Evolutionary conservation across 768 basidiomycete genomes (phyloP).

Genomic region (Tulasnella sp.): DNA sequence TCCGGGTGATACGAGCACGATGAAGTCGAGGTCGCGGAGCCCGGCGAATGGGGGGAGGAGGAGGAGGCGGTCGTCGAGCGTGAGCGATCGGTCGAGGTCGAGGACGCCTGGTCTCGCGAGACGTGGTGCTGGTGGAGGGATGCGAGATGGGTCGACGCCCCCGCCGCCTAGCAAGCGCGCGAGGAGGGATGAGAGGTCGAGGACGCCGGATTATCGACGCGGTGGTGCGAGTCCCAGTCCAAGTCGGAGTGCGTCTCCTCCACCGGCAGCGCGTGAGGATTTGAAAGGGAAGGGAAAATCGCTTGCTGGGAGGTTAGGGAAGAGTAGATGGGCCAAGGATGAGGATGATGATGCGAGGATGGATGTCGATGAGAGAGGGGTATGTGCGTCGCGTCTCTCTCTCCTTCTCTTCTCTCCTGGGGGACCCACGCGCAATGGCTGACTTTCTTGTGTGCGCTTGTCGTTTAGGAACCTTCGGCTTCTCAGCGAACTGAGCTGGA

Average conservation of each 20-base stretch:
- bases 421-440: background rate
- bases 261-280: background rate
- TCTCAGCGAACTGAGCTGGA: slow-evolving; percentile 37
- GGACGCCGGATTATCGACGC: background rate
- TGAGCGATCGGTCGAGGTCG: background rate
- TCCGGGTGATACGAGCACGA: background rate
- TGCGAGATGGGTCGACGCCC: slow-evolving; percentile 28
- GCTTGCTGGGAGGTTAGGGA: background rate
- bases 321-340: slow-evolving; percentile 15
- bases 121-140: slow-evolving; percentile 27
- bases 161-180: background rate
- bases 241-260: background rate
- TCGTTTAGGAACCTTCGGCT: background rate
- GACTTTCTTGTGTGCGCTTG: background rate
- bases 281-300: slow-evolving; percentile 5
- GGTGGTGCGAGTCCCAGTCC: background rate
- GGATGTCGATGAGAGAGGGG: background rate
- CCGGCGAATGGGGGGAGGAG: background rate
- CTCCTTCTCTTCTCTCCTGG: background rate
- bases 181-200: background rate
- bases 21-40: background rate
- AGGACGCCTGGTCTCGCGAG: slow-evolving; percentile 29
- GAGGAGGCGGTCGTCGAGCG: background rate
- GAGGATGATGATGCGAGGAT: background rate
- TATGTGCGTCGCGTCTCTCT: background rate